Conservation (phyloP, 2,329 filamentous ascomycete genomes). For the Cryphonectria nitschkei region DNA sequence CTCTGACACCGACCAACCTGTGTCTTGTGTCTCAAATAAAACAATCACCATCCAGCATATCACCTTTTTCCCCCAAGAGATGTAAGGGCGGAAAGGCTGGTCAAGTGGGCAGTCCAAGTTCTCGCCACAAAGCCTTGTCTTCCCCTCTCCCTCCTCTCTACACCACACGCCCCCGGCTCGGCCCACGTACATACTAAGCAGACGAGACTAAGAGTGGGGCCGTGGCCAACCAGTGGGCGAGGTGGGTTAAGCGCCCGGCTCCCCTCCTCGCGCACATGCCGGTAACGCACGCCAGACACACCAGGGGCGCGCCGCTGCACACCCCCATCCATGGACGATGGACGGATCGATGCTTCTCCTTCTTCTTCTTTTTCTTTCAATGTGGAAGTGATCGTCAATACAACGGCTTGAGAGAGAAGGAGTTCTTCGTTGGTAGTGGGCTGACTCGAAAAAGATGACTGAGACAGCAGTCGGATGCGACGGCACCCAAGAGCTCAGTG, state of each 20-base stretch:
- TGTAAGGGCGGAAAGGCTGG: not conserved
- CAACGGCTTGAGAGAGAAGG: not conserved
- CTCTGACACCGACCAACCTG: not conserved
- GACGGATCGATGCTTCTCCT: not conserved
- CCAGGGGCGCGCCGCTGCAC: not conserved
- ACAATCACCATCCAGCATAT: not conserved
- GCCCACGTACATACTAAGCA: constrained; percentile 8
- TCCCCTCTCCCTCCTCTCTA: not conserved
- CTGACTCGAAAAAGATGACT: not conserved
- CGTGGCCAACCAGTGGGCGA: constrained; percentile 14
- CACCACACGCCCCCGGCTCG: not conserved
- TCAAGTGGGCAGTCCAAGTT: not conserved
- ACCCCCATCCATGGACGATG: not conserved
- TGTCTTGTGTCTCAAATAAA: not conserved
- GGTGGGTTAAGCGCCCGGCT: constrained; percentile 25
- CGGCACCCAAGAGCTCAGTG: not conserved
- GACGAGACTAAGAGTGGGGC: not conserved
- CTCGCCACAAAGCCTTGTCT: not conserved
- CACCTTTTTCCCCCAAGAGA: not conserved
- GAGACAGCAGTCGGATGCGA: not conserved
- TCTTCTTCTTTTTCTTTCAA: not conserved
- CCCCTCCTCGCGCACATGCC: not conserved
- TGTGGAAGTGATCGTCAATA: not conserved
- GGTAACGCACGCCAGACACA: not conserved
- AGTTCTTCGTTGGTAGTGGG: not conserved